Evolutionary conservation across 495 filamentous ascomycete species (phyloP), one percentile per base, ranked within the genome.

Genomic region (Tuber melanosporum): DNA sequence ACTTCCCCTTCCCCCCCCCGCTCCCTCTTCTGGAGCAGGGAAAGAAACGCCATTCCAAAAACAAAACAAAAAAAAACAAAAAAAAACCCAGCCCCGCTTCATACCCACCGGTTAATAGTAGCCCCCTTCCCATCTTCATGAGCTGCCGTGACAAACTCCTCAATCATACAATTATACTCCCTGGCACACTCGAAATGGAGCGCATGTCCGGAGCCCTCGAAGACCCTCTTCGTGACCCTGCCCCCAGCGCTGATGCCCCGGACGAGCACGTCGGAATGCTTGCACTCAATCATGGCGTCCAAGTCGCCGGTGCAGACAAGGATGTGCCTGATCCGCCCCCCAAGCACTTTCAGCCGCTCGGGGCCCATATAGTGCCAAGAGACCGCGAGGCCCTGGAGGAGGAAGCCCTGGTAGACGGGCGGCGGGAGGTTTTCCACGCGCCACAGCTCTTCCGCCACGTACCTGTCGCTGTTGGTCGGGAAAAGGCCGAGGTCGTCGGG

Each of bases 341-440:
- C 92, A 41, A 97, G 80, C 71, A 86, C 83, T 75, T 83, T 85
- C 69, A 97, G 83, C 84, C 95, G 90, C 71, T 83, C 87, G 0
- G 87, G 79, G 9, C 85, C 88, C 84, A 95, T 94, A 82, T 89
- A 85, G 84, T 97, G 93, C 89, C 92, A 94, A 19, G 89, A 90
- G 2, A 91, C 92, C 5, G 93, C 93, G 62, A 94, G 87, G 7
- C 91, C 87, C 83, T 97, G 93, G 77, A 92, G 85, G 47, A 96
- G 78, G 83, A 94, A 93, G 5, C 92, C 92, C 57, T 87, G 66
- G 45, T 77, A 80, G 5, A 69, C 75, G 22, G 82, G 79, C 1
- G 75, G 47, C 72, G 77, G 81, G 44, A 83, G 66, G 32, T 78
- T 78, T 46, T 80, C 75, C 71, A 82, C 71, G 36, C 82, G 78